Evolutionary conservation across 129 eudicot genomes (phyloP), one percentile per base, ranked within the genome.

Genomic region (Scalesia atractyloides): DNA sequence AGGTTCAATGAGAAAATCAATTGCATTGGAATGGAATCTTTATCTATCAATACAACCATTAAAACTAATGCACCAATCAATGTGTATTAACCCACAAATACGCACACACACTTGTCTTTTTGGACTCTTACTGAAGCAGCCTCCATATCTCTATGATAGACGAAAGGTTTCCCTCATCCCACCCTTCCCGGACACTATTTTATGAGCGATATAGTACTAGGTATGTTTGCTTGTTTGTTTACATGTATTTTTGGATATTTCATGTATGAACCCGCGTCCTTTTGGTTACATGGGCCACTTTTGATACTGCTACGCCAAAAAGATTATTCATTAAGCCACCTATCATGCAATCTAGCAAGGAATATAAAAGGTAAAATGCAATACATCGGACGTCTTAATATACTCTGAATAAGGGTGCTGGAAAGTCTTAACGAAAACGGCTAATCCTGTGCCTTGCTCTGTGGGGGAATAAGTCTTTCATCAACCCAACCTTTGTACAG

Each of bases 401-500:
- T 15, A 10, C 34, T 69, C 5, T 50, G 73, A 37, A 63, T 33
- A 49, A 36, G 51, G 39, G 47, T 1, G 48, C 7, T 26, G 9
- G 12, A 74, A 33, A 20, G 43, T 69, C 66, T 70, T 77, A 50
- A 72, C 15, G 33, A 58, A 69, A 33, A 79, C 8, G 46, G 74
- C 46, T 19, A 65, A 47, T 33, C 79, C 74, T 3, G 10, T 9
- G 13, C 22, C 68, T 30, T 30, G 69, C 15, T 11, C 48, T 15
- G 69, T 57, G 7, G 65, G 56, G 34, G 68, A 57, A 57, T 11
- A 72, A 9, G 74, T 66, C 52, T 54, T 68, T 66, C 22, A 46
- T 66, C 64, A 5, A 79, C 69, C 78, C 78, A 72, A 57, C 83
- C 83, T 65, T 72, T 79, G 79, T 53, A 73, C 18, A 79, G 64